Percentiles rank a stretch among this genome's conserved stretches.
phyloP scores from a whole-genome alignment of 352 stramenopile genomes.

The Globisporangium solare region DNA sequence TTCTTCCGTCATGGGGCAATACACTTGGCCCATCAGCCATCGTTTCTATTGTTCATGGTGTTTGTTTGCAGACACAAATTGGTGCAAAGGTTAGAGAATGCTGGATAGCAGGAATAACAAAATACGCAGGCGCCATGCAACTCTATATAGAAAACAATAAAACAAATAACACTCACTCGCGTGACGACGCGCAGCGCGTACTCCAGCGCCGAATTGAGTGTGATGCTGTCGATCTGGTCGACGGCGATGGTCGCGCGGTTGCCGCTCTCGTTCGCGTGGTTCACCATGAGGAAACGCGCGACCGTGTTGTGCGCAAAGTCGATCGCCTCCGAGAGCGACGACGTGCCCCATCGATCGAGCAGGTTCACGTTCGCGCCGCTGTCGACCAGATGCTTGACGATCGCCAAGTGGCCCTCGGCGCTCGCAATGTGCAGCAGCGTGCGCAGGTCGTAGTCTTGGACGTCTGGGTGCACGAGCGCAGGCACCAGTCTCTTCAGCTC shows the following conservation, averaged over 20 bases:
- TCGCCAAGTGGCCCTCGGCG: constrained; percentile 51
- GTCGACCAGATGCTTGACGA: constrained; percentile 61
- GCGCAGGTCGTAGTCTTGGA: constrained; percentile 72
- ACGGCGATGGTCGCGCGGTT: constrained; percentile 46
- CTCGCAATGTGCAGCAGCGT: constrained; percentile 72
- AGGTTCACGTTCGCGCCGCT: constrained; percentile 74
- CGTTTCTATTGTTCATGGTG: constrained; percentile 36
- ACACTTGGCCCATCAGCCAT: constrained; percentile 74
- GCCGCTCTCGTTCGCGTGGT: constrained; percentile 63
- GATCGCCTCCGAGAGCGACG: constrained; percentile 63
- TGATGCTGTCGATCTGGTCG: constrained; percentile 57
- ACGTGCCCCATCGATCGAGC: constrained; percentile 75
- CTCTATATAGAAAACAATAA: no score
- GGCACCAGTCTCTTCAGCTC: constrained; percentile 52
- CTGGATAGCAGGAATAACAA: neutral
- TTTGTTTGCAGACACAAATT: neutral
- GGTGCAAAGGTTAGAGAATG: neutral
- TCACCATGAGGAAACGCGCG: constrained; percentile 54
- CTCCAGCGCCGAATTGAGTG: constrained; percentile 56
- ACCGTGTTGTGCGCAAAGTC: constrained; percentile 78
- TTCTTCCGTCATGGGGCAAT: constrained; percentile 61
- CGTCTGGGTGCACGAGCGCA: constrained; percentile 47
- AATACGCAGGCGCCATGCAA: neutral
- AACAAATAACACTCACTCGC: constrained; percentile 31
- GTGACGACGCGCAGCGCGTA: constrained; percentile 62